Evolutionary conservation across 2,329 filamentous ascomycete genomes (phyloP).

Genomic region (Alternaria infectoria): DNA sequence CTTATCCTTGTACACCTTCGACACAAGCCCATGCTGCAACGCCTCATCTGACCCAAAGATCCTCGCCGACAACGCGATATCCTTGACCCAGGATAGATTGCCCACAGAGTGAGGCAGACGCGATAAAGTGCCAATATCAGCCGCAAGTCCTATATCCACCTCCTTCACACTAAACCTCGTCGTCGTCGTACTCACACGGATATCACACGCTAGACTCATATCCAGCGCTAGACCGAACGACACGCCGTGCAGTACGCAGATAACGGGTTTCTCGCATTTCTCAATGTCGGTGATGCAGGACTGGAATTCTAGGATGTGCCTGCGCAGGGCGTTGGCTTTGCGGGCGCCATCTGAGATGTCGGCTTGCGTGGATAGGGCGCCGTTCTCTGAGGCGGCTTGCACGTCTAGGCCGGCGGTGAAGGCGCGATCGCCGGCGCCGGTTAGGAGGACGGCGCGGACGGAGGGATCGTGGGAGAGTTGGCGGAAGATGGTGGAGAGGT

Average conservation of each 20-base stretch:
- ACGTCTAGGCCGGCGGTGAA: constrained; percentile 91
- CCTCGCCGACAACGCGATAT: constrained; percentile 74
- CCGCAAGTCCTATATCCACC: constrained; percentile 81
- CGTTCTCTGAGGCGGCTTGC: constrained; percentile 66
- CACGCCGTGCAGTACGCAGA: constrained; percentile 46
- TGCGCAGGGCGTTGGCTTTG: constrained; percentile 58
- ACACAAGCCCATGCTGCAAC: constrained; percentile 72
- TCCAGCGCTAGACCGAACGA: constrained; percentile 49
- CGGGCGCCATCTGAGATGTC: constrained; percentile 66
- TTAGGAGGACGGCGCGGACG: constrained; percentile 79
- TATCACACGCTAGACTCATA: constrained; percentile 71
- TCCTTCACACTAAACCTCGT: constrained; percentile 76
- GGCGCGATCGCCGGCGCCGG: constrained; percentile 79
- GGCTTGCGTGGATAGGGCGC: constrained; percentile 49
- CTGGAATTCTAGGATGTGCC: constrained; percentile 81
- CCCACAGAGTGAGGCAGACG: constrained; percentile 77
- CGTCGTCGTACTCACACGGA: constrained; percentile 68
- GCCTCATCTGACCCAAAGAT: constrained; percentile 74
- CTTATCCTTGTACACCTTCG: constrained; percentile 67
- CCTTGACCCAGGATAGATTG: constrained; percentile 77
- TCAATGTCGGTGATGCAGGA: constrained; percentile 77
- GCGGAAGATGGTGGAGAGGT: constrained; percentile 75
- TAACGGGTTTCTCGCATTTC: constrained; percentile 77
- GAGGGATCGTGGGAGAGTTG: constrained; percentile 73
- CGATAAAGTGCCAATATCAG: constrained; percentile 77